phyloP scores from a whole-genome alignment of 306 rosid genomes.

The Prosopis cineraria region DNA sequence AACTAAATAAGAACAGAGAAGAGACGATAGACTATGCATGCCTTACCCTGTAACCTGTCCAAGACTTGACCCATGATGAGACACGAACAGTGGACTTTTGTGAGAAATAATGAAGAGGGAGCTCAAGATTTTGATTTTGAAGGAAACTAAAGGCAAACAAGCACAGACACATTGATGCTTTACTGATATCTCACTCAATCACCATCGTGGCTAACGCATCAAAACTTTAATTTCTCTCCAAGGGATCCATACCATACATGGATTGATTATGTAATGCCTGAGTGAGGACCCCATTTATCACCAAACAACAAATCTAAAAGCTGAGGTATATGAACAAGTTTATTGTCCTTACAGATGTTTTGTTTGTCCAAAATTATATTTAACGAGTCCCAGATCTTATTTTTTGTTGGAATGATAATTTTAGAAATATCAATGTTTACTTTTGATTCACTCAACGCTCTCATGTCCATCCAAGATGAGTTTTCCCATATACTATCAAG shows the following conservation, averaged over 20 bases:
- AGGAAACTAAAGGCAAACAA: no score
- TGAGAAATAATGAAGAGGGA: no score
- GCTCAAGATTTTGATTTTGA: neutral
- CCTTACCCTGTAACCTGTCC: constrained; percentile 52
- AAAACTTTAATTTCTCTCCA: neutral
- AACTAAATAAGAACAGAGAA: neutral
- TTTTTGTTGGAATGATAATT: no score
- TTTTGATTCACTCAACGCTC: no score
- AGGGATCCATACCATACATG: neutral
- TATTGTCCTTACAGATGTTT: no score
- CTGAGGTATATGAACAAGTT: no score
- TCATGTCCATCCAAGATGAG: no score
- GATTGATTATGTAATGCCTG: neutral
- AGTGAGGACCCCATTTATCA: neutral
- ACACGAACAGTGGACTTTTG: neutral
- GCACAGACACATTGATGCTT: neutral
- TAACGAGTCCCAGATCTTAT: no score
- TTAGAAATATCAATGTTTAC: no score
- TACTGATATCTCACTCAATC: neutral
- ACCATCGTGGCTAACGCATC: neutral
- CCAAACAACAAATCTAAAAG: no score
- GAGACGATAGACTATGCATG: neutral
- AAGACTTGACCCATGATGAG: constrained; percentile 59
- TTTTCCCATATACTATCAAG: no score
- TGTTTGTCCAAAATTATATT: no score